A percentile compares a stretch with the other conserved stretches of the same genome.
Evolutionary conservation across 495 filamentous ascomycete species (phyloP).

Genomic region (Bacidia gigantensis): DNA sequence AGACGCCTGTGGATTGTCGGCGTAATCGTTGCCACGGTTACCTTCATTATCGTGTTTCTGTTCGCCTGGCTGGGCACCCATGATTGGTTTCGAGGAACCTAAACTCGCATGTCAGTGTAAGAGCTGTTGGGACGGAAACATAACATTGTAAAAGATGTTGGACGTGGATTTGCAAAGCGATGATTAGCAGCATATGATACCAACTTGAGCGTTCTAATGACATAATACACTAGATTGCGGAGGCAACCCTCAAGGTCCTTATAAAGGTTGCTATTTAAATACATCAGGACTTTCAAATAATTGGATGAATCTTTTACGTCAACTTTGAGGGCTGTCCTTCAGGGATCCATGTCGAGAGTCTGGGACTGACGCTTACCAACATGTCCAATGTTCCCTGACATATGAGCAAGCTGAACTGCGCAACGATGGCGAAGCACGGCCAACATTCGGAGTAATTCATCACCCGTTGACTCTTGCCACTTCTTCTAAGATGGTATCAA

Average conservation of each 20-base stretch:
- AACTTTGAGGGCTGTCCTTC: too few species aligned
- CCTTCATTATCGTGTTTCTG: conserved; percentile 25
- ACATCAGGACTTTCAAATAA: too few species aligned
- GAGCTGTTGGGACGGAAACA: not conserved
- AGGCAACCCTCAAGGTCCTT: not conserved
- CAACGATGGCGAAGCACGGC: too few species aligned
- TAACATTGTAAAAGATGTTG: not conserved
- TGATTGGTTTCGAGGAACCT: conserved; percentile 11
- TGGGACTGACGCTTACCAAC: too few species aligned
- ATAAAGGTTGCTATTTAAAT: not conserved
- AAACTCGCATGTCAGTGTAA: too few species aligned
- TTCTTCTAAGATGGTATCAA: too few species aligned
- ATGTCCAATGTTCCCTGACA: too few species aligned
- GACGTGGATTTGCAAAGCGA: not conserved
- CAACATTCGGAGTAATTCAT: too few species aligned
- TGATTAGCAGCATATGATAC: not conserved
- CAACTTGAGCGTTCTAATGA: not conserved
- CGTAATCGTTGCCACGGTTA: conserved; percentile 23
- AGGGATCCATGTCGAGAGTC: too few species aligned
- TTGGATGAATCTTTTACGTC: too few species aligned
- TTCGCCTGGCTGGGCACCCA: conserved; percentile 15
- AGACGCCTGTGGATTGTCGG: conserved; percentile 29
- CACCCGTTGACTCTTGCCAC: too few species aligned
- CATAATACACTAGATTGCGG: not conserved
- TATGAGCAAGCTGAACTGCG: too few species aligned